Conservation (phyloP, 805 yeast genomes). For the Starmerella cellae region DNA sequence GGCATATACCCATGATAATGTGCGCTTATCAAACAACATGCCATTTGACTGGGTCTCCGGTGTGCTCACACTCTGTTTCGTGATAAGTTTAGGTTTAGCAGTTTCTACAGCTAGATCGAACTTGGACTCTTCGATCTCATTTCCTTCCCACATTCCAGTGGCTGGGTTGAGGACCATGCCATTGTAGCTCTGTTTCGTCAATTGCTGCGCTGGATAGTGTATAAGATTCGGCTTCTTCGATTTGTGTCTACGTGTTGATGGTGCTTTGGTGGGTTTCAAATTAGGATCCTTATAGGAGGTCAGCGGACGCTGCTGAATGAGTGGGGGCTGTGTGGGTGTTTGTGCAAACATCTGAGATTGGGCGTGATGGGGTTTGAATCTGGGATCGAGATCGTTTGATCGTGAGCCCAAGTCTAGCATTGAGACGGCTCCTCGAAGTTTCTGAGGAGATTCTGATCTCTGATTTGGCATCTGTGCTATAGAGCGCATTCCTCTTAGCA, state of each 20-base stretch:
- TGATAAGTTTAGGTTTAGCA: conserved; percentile 16
- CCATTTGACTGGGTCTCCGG: conserved; percentile 6
- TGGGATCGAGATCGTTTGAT: background rate
- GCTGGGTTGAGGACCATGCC: conserved; percentile 24
- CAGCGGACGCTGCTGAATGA: conserved; percentile 15
- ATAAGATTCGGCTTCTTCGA: conserved; percentile 13
- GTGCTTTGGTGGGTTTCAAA: background rate
- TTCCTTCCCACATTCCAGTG: conserved; percentile 23
- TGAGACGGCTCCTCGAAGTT: conserved; percentile 17
- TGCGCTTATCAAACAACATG: conserved; percentile 21
- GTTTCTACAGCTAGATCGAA: conserved; percentile 13
- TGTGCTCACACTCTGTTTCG: conserved; percentile 3
- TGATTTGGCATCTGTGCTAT: conserved; percentile 19
- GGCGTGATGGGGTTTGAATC: conserved; percentile 1
- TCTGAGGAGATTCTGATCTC: conserved; percentile 6
- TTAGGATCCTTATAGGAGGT: conserved; percentile 22
- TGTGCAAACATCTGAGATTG: too few relatives aligned
- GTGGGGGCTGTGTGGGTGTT: background rate
- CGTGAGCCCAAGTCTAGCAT: conserved; percentile 14
- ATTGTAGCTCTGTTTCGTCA: conserved; percentile 14
- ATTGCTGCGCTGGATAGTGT: conserved; percentile 11
- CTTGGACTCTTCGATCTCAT: conserved; percentile 17
- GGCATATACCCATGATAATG: conserved; percentile 21
- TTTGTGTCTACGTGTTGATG: background rate
- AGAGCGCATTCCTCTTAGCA: conserved; percentile 19